Evolutionary conservation across 192 early-diverging fungal genomes (phyloP), one percentile per base, ranked within the genome.

Genomic region (Coemansia sp.): DNA sequence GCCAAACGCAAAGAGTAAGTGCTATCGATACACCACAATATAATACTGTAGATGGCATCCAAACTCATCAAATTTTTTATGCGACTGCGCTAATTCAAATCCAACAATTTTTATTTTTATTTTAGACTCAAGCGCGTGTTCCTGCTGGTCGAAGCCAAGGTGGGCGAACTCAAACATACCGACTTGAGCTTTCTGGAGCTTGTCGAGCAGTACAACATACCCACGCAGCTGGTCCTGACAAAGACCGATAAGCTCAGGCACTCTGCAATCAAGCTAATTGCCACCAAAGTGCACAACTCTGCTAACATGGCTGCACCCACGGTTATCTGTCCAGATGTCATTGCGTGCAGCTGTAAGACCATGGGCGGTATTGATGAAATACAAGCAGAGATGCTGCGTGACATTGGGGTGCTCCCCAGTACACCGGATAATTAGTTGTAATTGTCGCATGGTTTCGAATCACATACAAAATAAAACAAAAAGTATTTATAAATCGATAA

Each of bases 121-220:
- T 30, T 14, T 66, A 72, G 66, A 23, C 57, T 79, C 37, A 48
- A 48, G 15, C 64, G 67, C 5, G 72, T 73, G 15, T 79, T 76
- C 39, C 23, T 79, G 42, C 53, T 79, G 15, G 47, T 79, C 29
- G 78, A 79, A 23, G 60, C 78, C 46, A 79, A 76, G 23, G 68
- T 79, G 1, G 78, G 72, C 38, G 64, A 76, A 46, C 67, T 76
- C 11, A 79, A 79, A 25, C 8, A 51, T 0, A 74, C 72, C 0
- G 78, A 79, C 32, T 7, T 36, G 51, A 57, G 45, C 42, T 67
- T 75, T 40, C 39, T 79, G 8, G 72, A 67, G 39, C 36, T 76
- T 14, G 50, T 60, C 5, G 69, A 75, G 15, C 13, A 48, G 24
- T 56, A 63, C 36, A 25, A 32, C 6, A 46, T 62, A 24, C 42